Percentiles rank a stretch among this genome's conserved stretches.
These are phyloP conservation scores for Cyberlindnera subsufficiens DNA, from an alignment of 805 yeast genomes.

Conservation along the genomic window DNA sequence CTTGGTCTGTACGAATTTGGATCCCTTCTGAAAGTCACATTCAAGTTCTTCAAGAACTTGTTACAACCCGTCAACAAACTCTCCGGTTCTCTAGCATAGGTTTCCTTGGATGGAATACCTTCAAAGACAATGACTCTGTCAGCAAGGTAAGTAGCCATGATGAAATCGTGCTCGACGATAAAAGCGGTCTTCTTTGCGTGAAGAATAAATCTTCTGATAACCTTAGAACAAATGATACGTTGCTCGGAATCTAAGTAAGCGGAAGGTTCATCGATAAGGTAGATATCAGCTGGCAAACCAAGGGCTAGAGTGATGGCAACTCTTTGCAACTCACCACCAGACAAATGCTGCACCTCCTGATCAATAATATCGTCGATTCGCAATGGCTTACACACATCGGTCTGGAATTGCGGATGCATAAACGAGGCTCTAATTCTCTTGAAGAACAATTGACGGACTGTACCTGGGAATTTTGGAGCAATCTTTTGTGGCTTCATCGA, in stretches of 20 bases:
- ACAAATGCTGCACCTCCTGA: slow-evolving; percentile 94
- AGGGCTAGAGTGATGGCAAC: slow-evolving; percentile 94
- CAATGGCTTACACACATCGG: slow-evolving; percentile 95
- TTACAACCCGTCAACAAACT: slow-evolving; percentile 95
- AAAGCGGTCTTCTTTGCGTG: slow-evolving; percentile 99
- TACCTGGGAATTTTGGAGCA: slow-evolving; percentile 98
- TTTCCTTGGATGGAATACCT: slow-evolving; percentile 84
- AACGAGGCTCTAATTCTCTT: slow-evolving; percentile 93
- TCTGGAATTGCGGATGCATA: slow-evolving; percentile 95
- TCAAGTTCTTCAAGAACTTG: slow-evolving; percentile 91
- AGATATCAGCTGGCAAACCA: slow-evolving; percentile 93
- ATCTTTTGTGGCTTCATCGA: slow-evolving; percentile 99
- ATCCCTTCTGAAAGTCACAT: slow-evolving; percentile 98
- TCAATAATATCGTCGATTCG: slow-evolving; percentile 91
- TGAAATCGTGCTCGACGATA: slow-evolving; percentile 98
- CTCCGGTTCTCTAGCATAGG: slow-evolving; percentile 86
- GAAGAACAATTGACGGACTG: slow-evolving; percentile 95
- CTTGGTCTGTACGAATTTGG: slow-evolving; percentile 98
- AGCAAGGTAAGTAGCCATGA: slow-evolving; percentile 99
- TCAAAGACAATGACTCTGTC: slow-evolving; percentile 98
- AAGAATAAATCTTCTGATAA: slow-evolving; percentile 91
- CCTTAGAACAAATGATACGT: slow-evolving; percentile 98
- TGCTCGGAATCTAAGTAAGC: slow-evolving; percentile 99
- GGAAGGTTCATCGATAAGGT: slow-evolving; percentile 97
- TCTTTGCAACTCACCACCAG: slow-evolving; percentile 99